A percentile compares a stretch with the other conserved stretches of the same genome.
Conservation (phyloP, 805 yeast species). For the Candida cerambycidarum region DNA sequence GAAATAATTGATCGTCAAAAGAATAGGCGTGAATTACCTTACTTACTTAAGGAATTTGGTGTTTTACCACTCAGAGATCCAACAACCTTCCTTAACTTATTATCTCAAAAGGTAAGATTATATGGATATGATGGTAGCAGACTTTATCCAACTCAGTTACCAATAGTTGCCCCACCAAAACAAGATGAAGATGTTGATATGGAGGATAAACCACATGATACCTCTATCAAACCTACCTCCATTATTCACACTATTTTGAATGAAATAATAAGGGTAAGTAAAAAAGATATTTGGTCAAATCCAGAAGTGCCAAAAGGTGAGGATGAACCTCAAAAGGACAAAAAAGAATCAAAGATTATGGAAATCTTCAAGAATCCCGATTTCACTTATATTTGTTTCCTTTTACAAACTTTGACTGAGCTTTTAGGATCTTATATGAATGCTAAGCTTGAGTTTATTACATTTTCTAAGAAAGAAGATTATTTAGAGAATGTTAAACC, state of each 20-base stretch:
- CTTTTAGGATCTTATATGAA: slow-evolving; percentile 74
- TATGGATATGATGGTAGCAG: slow-evolving; percentile 42
- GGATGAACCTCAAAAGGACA: slow-evolving; percentile 25
- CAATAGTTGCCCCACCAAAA: slow-evolving; percentile 17
- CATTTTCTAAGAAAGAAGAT: slow-evolving; percentile 61
- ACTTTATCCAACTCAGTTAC: slow-evolving; percentile 21
- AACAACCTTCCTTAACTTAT: slow-evolving; percentile 43
- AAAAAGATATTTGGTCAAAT: slow-evolving; percentile 36
- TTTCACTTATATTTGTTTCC: slow-evolving; percentile 65
- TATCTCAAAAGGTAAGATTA: slow-evolving; percentile 43
- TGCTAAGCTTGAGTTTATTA: slow-evolving; percentile 77
- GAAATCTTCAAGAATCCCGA: slow-evolving; percentile 50
- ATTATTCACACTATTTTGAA: slow-evolving; percentile 61
- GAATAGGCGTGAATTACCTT: slow-evolving; percentile 43
- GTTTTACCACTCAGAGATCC: slow-evolving; percentile 52
- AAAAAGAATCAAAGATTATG: slow-evolving; percentile 18
- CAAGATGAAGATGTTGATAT: slow-evolving; percentile 28
- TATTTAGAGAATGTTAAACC: slow-evolving; percentile 53
- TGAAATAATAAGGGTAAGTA: slow-evolving; percentile 56
- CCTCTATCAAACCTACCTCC: slow-evolving; percentile 41
- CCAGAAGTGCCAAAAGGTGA: slow-evolving; percentile 18
- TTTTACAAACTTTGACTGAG: slow-evolving; percentile 69
- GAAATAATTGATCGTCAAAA: slow-evolving; percentile 23
- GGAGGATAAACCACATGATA: slow-evolving; percentile 16
- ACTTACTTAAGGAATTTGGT: slow-evolving; percentile 50